Evolutionary conservation across 1,139 yeast genomes (phyloP).

Genomic region (Yamadazyma trypodendri): DNA sequence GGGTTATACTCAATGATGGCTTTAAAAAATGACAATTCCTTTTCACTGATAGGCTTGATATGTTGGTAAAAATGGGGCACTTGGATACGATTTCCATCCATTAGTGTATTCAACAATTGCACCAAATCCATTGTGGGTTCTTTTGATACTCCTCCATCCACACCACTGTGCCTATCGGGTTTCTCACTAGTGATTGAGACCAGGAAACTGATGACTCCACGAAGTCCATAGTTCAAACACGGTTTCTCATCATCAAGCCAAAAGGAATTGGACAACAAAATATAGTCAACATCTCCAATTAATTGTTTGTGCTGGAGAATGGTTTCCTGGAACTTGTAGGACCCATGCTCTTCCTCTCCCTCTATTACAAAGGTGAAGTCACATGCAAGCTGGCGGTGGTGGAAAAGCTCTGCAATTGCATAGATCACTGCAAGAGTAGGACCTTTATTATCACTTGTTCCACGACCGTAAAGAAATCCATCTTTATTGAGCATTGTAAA

Average conservation of each 20-base stretch:
- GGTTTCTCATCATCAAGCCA: constrained; percentile 92
- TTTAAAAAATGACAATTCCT: constrained; percentile 60
- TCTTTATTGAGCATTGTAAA: constrained; percentile 70
- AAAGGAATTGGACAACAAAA: constrained; percentile 83
- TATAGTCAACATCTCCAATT: constrained; percentile 82
- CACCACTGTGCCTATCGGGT: constrained; percentile 95
- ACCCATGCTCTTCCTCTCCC: constrained; percentile 96
- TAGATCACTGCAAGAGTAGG: constrained; percentile 88
- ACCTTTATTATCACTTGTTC: constrained; percentile 93
- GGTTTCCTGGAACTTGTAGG: constrained; percentile 76
- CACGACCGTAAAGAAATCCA: constrained; percentile 89
- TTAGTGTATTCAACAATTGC: constrained; percentile 63
- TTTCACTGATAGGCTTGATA: constrained; percentile 52
- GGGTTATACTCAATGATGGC: constrained; percentile 46
- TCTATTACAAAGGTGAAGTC: constrained; percentile 86
- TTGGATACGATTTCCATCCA: constrained; percentile 55
- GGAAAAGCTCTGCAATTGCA: constrained; percentile 75
- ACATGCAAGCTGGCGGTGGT: constrained; percentile 51
- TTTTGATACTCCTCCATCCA: constrained; percentile 86
- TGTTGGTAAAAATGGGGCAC: constrained; percentile 73
- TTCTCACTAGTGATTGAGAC: constrained; percentile 66
- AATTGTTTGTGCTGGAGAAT: constrained; percentile 47
- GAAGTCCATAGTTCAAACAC: constrained; percentile 86
- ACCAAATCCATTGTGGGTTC: constrained; percentile 91
- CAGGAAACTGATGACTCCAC: constrained; percentile 87